Base-by-base conservation (phyloP, 257 asterid species). In the Pogostemon cablin region DNA sequence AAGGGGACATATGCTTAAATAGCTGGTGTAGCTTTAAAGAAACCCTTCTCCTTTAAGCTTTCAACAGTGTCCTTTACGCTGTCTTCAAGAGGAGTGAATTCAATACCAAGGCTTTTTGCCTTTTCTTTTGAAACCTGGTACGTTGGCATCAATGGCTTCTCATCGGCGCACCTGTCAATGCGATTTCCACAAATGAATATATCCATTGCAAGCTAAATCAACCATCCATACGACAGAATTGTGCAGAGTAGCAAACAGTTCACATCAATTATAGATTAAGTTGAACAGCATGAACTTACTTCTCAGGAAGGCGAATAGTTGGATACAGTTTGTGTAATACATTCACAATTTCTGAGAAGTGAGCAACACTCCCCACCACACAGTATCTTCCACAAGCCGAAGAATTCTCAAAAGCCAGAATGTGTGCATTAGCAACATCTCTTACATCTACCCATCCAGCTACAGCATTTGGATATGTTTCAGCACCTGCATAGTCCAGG, bases 381-480 rank as follows among this genome's bases (percentile, higher is more conserved):
- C 83, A 85, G 44, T 88, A 88, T 74, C 97, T 82, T 62, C 97
- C 96, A 70, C 72, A 79, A 58, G 97, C 97, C 0, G 81, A 77
- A 52, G 88, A 84, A 60, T 81, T 85, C 79, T 90, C 97, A 54
- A 67, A 84, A 32, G 90, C 96, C 6, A 85, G 75, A 79, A 90
- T 76, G 66, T 90, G 97, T 11, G 97, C 93, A 48, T 80, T 71
- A 6, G 93, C 96, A 37, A 88, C 97, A 73, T 90, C 97, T 72
- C 69, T 87, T 7, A 90, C 97, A 61, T 88, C 74, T 4, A 87
- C 85, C 96, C 92, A 85, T 49, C 93, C 88, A 67, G 66, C 47
- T 12, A 82, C 52, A 40, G 73, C 60, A 72, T 86, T 85, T 50
- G 86, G 86, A 68, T 66, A 91, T 54, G 92, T 72, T 65, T 82